Evolutionary conservation across 441 rosid species (phyloP), one percentile per base, ranked within the genome.

Genomic region (Adansonia grandidieri): DNA sequence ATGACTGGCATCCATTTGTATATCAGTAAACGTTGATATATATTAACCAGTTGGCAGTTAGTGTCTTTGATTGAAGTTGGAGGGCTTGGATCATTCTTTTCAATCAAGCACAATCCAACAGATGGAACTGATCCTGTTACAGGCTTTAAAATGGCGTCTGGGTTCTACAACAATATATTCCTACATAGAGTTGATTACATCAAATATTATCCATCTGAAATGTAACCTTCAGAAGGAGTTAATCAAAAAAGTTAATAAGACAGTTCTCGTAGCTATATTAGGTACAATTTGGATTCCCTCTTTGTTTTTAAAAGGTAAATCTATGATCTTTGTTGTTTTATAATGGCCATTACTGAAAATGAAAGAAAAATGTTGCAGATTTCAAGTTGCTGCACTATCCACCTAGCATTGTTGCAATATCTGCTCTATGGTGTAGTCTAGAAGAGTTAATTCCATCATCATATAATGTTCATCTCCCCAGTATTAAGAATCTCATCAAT

Each of bases 111-210:
- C 91, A 6, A 80, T 92, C 82, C 84, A 84, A 77, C 77, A 81
- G 75, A 89, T 93, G 95, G 97, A 93, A 57, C 20, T 93, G 74
- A 82, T 82, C 47, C 51, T 93, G 37, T 61, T 88, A 58, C 76
- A 81, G 51, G 82, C 87, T 42, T 62, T 95, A 17, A 91, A 82
- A 6, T 95, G 98, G 97, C 89, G 88, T 1, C 86, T 95, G 0
- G 74, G 80, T 68, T 83, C 88, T 1, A 79, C 83, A 9, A 91
- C 97, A 1, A 68, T 85, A 14, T 85, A 86, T 75, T 88, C 98
- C 51, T 91, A 84, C n/a, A 77, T 79, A 9, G 89, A 91, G 80
- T 66, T 82, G 40, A 77, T 94, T 32, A 32, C 71, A 10, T 69
- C 83, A 0, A 83, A 73, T 15, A 65, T 74, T 1, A 74, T 80